phyloP scores from a whole-genome alignment of 129 eudicot species.

The Centaurea solstitialis region DNA sequence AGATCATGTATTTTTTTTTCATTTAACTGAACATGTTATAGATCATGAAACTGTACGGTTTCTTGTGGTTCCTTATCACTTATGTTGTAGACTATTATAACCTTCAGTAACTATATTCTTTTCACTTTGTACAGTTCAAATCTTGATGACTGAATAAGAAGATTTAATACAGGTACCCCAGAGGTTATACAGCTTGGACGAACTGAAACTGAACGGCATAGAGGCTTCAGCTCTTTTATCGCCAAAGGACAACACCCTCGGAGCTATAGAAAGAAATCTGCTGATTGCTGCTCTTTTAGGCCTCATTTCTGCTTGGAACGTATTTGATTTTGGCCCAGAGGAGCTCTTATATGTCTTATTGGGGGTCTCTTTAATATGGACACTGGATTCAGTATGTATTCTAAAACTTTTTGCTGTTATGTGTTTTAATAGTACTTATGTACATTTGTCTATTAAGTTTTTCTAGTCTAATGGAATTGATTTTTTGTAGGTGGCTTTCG shows the following conservation, averaged over 20 bases:
- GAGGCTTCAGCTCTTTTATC: conserved; percentile 71
- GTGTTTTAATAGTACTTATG: conserved; percentile 4
- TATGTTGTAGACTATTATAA: not conserved
- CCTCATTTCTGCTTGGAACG: conserved; percentile 76
- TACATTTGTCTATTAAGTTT: conserved; percentile 1
- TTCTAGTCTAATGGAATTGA: conserved; percentile 27
- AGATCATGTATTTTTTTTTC: not conserved
- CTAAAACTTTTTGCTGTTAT: conserved; percentile 14
- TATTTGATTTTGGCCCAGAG: conserved; percentile 62
- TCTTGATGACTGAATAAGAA: conserved; percentile 21
- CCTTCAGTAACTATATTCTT: conserved; percentile 15
- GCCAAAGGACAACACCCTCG: conserved; percentile 81
- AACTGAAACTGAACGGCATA: conserved; percentile 79
- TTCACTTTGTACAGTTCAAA: conserved; percentile 19
- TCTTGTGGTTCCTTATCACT: not conserved
- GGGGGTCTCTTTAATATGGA: conserved; percentile 67
- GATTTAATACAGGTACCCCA: conserved; percentile 76
- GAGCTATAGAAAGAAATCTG: conserved; percentile 69
- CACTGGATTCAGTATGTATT: conserved; percentile 65
- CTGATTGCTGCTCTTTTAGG: conserved; percentile 72
- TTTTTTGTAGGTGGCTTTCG: conserved; percentile 57
- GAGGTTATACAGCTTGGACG: conserved; percentile 79
- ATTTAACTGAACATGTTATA: not conserved
- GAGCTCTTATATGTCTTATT: conserved; percentile 59
- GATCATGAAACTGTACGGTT: not conserved